Base-by-base conservation (phyloP, 306 rosid genomes). In the Psophocarpus tetragonolobus region DNA sequence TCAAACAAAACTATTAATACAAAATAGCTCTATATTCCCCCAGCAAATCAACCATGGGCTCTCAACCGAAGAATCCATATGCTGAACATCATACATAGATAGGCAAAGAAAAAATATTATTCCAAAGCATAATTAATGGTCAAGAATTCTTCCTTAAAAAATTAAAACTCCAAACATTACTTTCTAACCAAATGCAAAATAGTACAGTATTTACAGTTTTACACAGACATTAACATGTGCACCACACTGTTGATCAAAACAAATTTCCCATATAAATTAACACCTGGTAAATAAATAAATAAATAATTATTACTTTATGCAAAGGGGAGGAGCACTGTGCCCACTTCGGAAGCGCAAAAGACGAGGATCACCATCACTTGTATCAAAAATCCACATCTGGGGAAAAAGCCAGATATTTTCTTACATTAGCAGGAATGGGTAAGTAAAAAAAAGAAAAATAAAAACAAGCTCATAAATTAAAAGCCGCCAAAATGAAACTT, bases 301-400 rank as follows among this genome's bases (percentile, higher is more conserved):
- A 84, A 76, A 84, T 56, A 36, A 77, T n/a, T 66, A 73, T 84
- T 84, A 95, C 98, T 88, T 90, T 76, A 92, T 91, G 88, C 97
- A 92, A 51, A 85, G 90, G 41, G 98, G 98, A 78, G 98, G 96
- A 74, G 98, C 97, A 85, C 97, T 92, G 39, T 95, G 98, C 32
- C 97, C 98, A 69, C 93, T 87, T 83, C 97, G 88, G 82, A 94
- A 94, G 65, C 97, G 92, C 67, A 90, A 58, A 77, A 94, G 96
- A 35, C 94, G 95, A 76, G 97, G 93, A 78, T 92, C 97, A 75
- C 98, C 97, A 71, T 92, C 98, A 45, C 88, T 92, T 71, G 97
- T 89, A 84, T 92, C 97, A 75, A 94, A 94, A 78, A 92, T 92
- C 98, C 97, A 94, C 97, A 92, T 94, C 98, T 94, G 68, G 3